Evolutionary conservation across 148 eudicot genomes (phyloP).

Genomic region (Arbutus unedo): DNA sequence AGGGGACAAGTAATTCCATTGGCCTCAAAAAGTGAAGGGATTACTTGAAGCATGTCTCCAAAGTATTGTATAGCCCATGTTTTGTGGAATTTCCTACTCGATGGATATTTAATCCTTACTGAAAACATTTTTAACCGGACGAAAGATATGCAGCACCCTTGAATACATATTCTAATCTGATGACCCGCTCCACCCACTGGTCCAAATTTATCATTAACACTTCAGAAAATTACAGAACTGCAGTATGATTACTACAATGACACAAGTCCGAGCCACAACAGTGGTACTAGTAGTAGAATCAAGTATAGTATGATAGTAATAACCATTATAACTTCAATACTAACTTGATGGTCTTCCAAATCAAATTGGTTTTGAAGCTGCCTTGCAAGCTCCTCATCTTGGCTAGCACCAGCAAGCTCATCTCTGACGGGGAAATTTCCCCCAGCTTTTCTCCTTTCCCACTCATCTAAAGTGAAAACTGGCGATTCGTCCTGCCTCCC

Average conservation of each 20-base stretch:
- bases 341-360: conserved; percentile 72
- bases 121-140: neutral
- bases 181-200: neutral
- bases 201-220: neutral
- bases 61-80: too few relatives aligned
- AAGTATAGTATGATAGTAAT: neutral
- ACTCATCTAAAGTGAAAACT: conserved; percentile 79
- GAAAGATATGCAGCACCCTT: neutral
- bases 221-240: neutral
- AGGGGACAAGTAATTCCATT: neutral
- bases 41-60: too few relatives aligned
- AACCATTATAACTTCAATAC: neutral
- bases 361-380: conserved; percentile 83
- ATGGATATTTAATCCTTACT: neutral
- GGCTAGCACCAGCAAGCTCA: conserved; percentile 36
- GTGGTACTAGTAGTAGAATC: neutral
- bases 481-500: conserved; percentile 49
- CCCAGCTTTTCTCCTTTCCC: conserved; percentile 77
- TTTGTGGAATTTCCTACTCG: neutral
- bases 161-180: neutral
- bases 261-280: neutral
- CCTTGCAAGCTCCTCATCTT: conserved; percentile 79
- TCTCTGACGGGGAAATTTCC: conserved; percentile 27
- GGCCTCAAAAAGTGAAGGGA: neutral
- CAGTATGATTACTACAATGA: too few relatives aligned